phyloP scores from a whole-genome alignment of 2,329 filamentous ascomycete genomes.

The Paracoccidioides lutzii region DNA sequence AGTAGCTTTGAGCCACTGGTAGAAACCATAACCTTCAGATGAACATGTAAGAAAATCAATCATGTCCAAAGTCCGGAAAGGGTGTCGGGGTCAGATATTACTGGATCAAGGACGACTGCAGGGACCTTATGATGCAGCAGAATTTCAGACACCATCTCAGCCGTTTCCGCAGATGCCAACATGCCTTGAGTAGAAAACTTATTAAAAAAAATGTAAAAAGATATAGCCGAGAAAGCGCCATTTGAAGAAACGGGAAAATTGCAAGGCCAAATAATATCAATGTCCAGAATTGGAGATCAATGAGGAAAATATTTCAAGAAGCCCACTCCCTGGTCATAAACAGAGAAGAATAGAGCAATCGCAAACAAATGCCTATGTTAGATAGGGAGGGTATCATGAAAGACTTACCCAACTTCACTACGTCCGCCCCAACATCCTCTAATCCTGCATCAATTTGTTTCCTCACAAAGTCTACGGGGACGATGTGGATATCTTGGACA shows the following conservation, averaged over 20 bases:
- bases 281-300: not conserved
- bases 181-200: conserved; percentile 46
- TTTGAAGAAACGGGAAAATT: not conserved
- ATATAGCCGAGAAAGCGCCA: not conserved
- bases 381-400: not conserved
- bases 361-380: not conserved
- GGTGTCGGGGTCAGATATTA: conserved; percentile 28
- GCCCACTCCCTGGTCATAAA: not conserved
- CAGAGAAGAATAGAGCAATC: not conserved
- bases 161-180: conserved; percentile 61
- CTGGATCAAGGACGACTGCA: conserved; percentile 60
- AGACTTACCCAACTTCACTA: conserved; percentile 71
- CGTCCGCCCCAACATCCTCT: conserved; percentile 73
- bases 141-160: conserved; percentile 54
- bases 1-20: conserved; percentile 37
- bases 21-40: conserved; percentile 65
- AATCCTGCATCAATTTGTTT: conserved; percentile 79
- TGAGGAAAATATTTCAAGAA: not conserved
- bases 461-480: conserved; percentile 63
- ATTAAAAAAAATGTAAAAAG: not conserved
- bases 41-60: conserved; percentile 7
- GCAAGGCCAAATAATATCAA: not conserved
- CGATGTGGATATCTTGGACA: conserved; percentile 66
- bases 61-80: not conserved
- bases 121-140: conserved; percentile 46